phyloP scores from a whole-genome alignment of 164 flowering plant genomes.

The Vitis rotundifolia region DNA sequence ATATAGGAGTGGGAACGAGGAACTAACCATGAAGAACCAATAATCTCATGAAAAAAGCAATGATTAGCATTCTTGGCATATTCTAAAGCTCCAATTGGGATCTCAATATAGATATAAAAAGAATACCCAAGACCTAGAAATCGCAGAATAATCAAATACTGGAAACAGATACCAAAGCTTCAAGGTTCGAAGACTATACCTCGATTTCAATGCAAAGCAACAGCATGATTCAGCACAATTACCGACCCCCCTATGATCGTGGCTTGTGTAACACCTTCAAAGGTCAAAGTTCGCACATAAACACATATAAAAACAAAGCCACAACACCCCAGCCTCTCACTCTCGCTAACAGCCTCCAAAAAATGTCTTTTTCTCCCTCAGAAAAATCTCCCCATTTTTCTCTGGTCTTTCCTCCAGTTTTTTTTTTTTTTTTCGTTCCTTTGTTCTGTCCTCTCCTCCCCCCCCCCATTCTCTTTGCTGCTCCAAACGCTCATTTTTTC shows the following conservation, averaged over 20 bases:
- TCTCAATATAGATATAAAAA: constrained; percentile 13
- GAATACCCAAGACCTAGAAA: constrained; percentile 10
- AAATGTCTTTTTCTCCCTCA: too few species aligned
- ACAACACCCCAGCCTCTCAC: constrained; percentile 1
- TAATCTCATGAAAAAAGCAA: constrained; percentile 25
- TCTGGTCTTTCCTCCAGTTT: too few species aligned
- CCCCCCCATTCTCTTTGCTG: too few species aligned
- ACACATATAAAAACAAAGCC: constrained; percentile 10
- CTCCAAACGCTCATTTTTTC: too few species aligned
- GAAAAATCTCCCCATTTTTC: too few species aligned
- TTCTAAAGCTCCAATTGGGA: constrained; percentile 12
- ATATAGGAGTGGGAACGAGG: constrained; percentile 25
- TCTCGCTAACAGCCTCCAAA: too few species aligned
- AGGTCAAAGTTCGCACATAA: constrained; percentile 18
- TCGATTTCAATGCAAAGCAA: constrained; percentile 41
- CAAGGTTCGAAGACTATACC: constrained; percentile 37
- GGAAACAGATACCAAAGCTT: constrained; percentile 16
- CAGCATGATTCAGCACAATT: constrained; percentile 27
- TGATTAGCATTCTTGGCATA: constrained; percentile 7
- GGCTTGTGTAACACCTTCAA: constrained; percentile 13
- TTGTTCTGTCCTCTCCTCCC: too few species aligned
- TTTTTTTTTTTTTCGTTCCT: too few species aligned
- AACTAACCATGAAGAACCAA: constrained; percentile 14
- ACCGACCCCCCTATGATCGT: constrained; percentile 48
- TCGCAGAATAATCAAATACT: constrained; percentile 17